Evolutionary conservation across 1,139 yeast species (phyloP).

Genomic region (Scheffersomyces quercinus): DNA sequence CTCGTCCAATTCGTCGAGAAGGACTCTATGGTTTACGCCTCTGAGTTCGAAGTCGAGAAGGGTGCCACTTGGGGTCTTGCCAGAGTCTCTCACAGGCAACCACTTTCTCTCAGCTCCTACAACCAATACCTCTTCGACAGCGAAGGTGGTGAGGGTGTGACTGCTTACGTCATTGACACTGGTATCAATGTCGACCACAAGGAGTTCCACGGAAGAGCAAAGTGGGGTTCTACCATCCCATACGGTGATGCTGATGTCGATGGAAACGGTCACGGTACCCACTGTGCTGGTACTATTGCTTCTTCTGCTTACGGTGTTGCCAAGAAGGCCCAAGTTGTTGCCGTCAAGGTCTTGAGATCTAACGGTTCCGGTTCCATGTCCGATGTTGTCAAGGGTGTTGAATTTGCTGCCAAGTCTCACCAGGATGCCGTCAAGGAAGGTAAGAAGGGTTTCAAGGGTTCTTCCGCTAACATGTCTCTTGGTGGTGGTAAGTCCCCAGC

Average conservation of each 20-base stretch:
- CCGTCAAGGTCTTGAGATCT: conserved; percentile 74
- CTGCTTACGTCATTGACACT: conserved; percentile 89
- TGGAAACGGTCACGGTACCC: conserved; percentile 95
- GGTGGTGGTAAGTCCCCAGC: conserved; percentile 88
- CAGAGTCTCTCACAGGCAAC: conserved; percentile 85
- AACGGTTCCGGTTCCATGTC: conserved; percentile 82
- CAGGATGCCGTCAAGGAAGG: conserved; percentile 54
- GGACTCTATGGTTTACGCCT: conserved; percentile 73
- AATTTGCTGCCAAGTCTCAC: conserved; percentile 70
- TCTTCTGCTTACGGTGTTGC: conserved; percentile 78
- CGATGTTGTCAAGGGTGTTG: conserved; percentile 80
- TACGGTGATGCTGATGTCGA: conserved; percentile 78
- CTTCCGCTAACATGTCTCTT: conserved; percentile 87
- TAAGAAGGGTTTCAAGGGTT: conserved; percentile 73
- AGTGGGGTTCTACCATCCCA: conserved; percentile 92
- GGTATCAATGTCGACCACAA: conserved; percentile 81
- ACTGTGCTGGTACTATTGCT: conserved; percentile 85
- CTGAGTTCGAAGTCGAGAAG: conserved; percentile 64
- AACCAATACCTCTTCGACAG: conserved; percentile 83
- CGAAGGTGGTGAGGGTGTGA: conserved; percentile 90
- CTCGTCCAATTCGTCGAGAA: conserved; percentile 74
- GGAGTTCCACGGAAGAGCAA: conserved; percentile 90
- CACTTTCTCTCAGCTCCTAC: conserved; percentile 72
- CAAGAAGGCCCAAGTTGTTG: conserved; percentile 70
- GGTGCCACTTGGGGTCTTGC: conserved; percentile 98